Conservation (phyloP, 2,329 filamentous ascomycete species). For the Hypomyces perniciosus region DNA sequence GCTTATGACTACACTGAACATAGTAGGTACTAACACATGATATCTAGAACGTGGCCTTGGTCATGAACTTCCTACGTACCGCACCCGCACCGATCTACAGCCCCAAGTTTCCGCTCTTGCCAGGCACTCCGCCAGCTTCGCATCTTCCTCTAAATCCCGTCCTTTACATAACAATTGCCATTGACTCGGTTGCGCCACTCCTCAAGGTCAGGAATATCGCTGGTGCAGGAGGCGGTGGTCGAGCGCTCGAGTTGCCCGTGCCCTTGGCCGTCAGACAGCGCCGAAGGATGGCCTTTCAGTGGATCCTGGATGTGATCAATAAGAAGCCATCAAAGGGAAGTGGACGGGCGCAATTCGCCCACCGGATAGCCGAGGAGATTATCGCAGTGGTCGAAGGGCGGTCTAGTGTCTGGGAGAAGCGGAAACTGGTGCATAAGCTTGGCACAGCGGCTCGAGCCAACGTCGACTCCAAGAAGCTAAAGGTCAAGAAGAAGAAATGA, state of each 20-base stretch:
- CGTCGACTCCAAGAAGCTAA: conserved; percentile 37
- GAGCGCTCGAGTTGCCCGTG: conserved; percentile 72
- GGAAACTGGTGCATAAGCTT: conserved; percentile 71
- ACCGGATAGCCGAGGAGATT: conserved; percentile 78
- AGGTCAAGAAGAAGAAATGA: conserved; percentile 31
- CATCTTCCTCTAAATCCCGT: conserved; percentile 86
- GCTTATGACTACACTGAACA: background rate
- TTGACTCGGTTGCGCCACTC: conserved; percentile 89
- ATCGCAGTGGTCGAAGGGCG: conserved; percentile 81
- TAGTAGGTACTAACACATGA: conserved; percentile 11
- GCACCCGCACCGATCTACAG: conserved; percentile 72
- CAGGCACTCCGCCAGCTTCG: conserved; percentile 67
- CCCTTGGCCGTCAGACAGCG: conserved; percentile 71
- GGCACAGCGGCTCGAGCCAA: conserved; percentile 76
- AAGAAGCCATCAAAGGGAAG: conserved; percentile 70
- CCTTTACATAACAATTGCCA: conserved; percentile 79
- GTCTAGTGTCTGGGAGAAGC: conserved; percentile 78
- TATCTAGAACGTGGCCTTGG: conserved; percentile 70
- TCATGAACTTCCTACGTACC: conserved; percentile 80
- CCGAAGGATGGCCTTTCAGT: conserved; percentile 71
- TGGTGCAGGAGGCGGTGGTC: conserved; percentile 80
- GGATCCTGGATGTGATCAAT: conserved; percentile 81
- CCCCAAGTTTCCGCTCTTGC: conserved; percentile 63
- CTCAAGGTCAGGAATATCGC: conserved; percentile 70
- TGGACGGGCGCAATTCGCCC: conserved; percentile 66